These are phyloP conservation scores for Metarhizium album DNA, from an alignment of 2,329 filamentous ascomycete genomes.

Conservation along the genomic window DNA sequence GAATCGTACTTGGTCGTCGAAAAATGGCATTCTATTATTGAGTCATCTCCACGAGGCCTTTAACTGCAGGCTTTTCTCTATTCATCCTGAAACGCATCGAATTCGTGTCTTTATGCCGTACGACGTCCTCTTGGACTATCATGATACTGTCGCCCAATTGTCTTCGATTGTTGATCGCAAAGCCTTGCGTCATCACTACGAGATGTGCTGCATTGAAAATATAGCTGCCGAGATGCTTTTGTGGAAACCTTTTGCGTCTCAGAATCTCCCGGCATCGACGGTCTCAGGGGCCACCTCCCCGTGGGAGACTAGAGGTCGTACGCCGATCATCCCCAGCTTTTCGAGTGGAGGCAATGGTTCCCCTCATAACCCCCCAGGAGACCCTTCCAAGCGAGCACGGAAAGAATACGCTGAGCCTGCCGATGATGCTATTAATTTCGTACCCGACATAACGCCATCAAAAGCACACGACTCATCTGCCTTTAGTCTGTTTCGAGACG, in stretches of 20 bases:
- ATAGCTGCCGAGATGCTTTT: conserved; percentile 5
- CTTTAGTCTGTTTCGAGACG: not conserved
- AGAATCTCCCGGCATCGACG: not conserved
- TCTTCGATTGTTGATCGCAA: conserved; percentile 3
- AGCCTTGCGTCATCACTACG: conserved; percentile 12
- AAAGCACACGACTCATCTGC: not conserved
- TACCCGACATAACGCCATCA: not conserved
- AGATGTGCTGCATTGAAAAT: conserved; percentile 16
- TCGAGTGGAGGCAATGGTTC: not conserved
- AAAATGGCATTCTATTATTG: not conserved
- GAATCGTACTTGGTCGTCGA: conserved; percentile 2
- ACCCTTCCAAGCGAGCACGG: not conserved
- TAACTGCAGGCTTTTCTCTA: not conserved
- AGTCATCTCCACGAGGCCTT: not conserved
- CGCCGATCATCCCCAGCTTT: not conserved
- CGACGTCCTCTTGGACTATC: not conserved
- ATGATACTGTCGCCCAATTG: not conserved
- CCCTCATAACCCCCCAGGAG: not conserved
- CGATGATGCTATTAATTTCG: not conserved
- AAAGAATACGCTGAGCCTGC: not conserved
- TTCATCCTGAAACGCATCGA: not conserved
- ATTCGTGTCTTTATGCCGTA: not conserved
- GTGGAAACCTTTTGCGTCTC: not conserved
- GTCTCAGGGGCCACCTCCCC: not conserved
- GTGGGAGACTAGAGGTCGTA: not conserved